Base-by-base conservation (phyloP, 345 rosid species). In the Erodium maritimum region DNA sequence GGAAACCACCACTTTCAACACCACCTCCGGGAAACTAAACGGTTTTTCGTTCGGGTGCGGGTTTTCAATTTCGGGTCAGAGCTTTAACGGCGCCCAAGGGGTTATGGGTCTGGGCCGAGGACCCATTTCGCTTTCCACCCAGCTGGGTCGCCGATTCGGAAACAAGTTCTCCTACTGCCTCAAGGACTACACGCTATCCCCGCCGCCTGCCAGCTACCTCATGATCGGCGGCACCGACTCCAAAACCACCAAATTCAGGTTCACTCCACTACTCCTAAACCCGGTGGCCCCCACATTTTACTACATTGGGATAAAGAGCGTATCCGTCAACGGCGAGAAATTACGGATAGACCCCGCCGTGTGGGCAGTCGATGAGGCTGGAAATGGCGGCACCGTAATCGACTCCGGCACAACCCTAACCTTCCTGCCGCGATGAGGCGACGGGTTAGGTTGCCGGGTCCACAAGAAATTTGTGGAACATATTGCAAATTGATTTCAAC, bases 81-180 rank as follows among this genome's bases (percentile, higher is more conserved):
- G 81, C 71, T 85, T 87, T 73, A 76, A 77, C 17, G 94, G 87
- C 19, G 85, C 95, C 57, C 80, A 85, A 16, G 97, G 94, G 9
- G 95, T 91, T 0, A 75, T 91, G 85, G 97, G 97, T 59, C 80
- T 91, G 61, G 96, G 96, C 50, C 82, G 90, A 7, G 89, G 91
- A 16, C 78, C 86, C 55, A 87, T 83, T 60, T 87, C 94, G 10
- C 83, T 91, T 42, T 61, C 95, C 23, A 80, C 96, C 54, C 97
- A 85, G 70, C 60, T 91, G 21, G 91, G 89, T 55, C 97, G 79
- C 61, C 89, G 74, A 20, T 85, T 85, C 21, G 86, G 96, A 25
- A 66, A 75, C 72, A 83, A 69, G 66, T 87, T 91, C 74, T 91
- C 94, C 1, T 91, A 91, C 54, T 91, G 96, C 53, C 84, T 85